Base-by-base conservation (phyloP, 148 eudicot species). In the Tetragonia tetragonoides region DNA sequence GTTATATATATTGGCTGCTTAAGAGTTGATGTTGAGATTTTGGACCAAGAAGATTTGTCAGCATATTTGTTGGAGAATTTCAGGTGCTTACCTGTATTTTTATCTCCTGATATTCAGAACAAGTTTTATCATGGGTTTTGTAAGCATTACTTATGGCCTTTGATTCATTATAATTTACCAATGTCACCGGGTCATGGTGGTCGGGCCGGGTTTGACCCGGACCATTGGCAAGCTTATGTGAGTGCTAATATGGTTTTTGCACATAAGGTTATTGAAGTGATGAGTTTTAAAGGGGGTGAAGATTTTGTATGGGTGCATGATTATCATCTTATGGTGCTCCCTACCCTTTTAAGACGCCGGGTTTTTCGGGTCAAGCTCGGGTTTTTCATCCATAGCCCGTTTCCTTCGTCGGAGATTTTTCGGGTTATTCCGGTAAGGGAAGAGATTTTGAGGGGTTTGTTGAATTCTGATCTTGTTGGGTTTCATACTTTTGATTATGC, bases 401-500 rank as follows among this genome's bases (percentile, higher is more conserved):
- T 93, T 63, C 97, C 98, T 0, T 90, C 94, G 0, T 93, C 98
- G 20, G 98, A 93, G 53, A 93, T 93, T 47, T 93, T 90, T 46
- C 71, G 98, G 64, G 86, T 92, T 8, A 83, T 93, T 73, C 97
- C 98, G 10, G 91, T 91, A 49, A 76, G 98, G 18, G 98, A 93
- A 10, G 94, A 88, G 77, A 87, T 93, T 81, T 77, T 93, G 28
- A 78, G 88, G 63, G 93, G 87, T 11, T 86, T 93, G 0, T 78
- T 93, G 79, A 93, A 93, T 84, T 88, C 90, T 79, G 98, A 93
- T 82, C 85, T 93, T 14, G 80, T 93, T 41, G 98, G 98, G 42
- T 93, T 93, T 72, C 98, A 93, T 66, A 93, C 97, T 0, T 93
- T 91, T 82, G 98, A 93, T 86, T 93, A 93, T 78, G 98, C 97